Percentiles rank a stretch among this genome's conserved stretches.
These are phyloP conservation scores for Vitis amurensis DNA, from an alignment of 164 flowering plant species.

Conservation along the genomic window DNA sequence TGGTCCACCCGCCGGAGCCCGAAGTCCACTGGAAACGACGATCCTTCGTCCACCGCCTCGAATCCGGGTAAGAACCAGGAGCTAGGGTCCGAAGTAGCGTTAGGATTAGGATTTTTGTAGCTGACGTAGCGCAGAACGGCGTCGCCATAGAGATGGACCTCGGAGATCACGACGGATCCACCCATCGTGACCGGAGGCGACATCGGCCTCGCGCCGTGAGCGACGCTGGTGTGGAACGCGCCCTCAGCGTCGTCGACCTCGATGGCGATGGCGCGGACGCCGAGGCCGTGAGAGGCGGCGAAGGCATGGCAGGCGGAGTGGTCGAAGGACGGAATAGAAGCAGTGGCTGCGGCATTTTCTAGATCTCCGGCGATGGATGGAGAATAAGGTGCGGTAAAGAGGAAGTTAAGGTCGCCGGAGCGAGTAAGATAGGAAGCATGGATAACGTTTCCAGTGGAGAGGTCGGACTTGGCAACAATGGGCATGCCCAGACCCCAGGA, in stretches of 20 bases:
- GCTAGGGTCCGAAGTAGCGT: background rate
- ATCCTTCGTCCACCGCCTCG: conserved; percentile 30
- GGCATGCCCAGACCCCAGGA: conserved; percentile 87
- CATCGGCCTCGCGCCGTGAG: conserved; percentile 55
- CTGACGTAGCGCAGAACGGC: conserved; percentile 66
- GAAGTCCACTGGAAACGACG: conserved; percentile 46
- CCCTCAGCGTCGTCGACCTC: conserved; percentile 59
- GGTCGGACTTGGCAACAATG: conserved; percentile 67
- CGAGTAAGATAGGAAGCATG: conserved; percentile 80
- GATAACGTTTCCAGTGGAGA: conserved; percentile 71
- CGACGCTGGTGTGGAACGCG: conserved; percentile 46
- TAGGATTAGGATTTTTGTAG: conserved; percentile 13
- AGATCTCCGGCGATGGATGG: conserved; percentile 43
- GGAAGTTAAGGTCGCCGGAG: conserved; percentile 59
- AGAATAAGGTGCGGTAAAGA: conserved; percentile 87
- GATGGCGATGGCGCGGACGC: conserved; percentile 63
- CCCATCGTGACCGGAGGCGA: conserved; percentile 34
- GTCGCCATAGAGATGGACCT: conserved; percentile 69
- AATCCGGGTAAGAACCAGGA: conserved; percentile 60
- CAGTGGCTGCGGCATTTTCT: conserved; percentile 19
- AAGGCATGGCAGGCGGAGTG: conserved; percentile 39
- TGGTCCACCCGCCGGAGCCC: conserved; percentile 80
- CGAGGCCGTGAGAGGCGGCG: conserved; percentile 68
- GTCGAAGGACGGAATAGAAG: conserved; percentile 64
- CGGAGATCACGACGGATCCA: conserved; percentile 30